Evolutionary conservation across 148 eudicot genomes (phyloP).

Genomic region (Silene uniflora): DNA sequence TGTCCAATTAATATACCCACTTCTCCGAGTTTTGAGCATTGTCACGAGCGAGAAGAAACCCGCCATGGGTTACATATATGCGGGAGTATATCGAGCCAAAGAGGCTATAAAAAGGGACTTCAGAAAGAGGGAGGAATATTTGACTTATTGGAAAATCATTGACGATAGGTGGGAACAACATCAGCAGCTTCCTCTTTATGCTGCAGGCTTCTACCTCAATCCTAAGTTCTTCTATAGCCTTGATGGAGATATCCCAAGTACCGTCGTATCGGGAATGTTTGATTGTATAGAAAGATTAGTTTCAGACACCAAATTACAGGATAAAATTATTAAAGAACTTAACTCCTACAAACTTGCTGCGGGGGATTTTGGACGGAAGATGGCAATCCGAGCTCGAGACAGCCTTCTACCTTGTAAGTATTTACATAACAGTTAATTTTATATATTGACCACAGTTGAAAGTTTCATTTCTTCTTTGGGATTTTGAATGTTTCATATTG

Average conservation of each 20-base stretch:
- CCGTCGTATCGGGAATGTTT: slow-evolving; percentile 59
- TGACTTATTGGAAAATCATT: slow-evolving; percentile 77
- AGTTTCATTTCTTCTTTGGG: not conserved
- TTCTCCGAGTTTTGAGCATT: slow-evolving; percentile 59
- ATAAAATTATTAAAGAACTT: slow-evolving; percentile 74
- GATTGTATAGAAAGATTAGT: slow-evolving; percentile 83
- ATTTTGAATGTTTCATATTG: not conserved
- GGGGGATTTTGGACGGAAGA: slow-evolving; percentile 87
- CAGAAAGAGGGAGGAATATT: slow-evolving; percentile 51
- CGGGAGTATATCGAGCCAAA: slow-evolving; percentile 79
- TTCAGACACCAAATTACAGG: slow-evolving; percentile 71
- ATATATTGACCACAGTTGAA: not conserved
- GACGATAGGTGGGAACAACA: slow-evolving; percentile 75
- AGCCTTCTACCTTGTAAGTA: slow-evolving; percentile 66
- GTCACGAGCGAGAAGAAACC: slow-evolving; percentile 63
- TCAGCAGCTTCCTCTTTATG: slow-evolving; percentile 70
- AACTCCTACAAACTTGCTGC: slow-evolving; percentile 56
- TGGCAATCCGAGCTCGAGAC: slow-evolving; percentile 81
- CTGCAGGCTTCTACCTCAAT: slow-evolving; percentile 82
- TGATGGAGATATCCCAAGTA: slow-evolving; percentile 55
- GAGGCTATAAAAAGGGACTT: slow-evolving; percentile 73
- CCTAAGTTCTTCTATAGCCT: slow-evolving; percentile 73
- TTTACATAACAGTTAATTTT: not conserved
- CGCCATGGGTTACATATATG: slow-evolving; percentile 84
- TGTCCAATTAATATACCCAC: slow-evolving; percentile 57